Percentiles rank a stretch among this genome's conserved stretches.
These are phyloP conservation scores for Penicillium cinerascens DNA, from an alignment of 495 filamentous ascomycete species.

Conservation along the genomic window DNA sequence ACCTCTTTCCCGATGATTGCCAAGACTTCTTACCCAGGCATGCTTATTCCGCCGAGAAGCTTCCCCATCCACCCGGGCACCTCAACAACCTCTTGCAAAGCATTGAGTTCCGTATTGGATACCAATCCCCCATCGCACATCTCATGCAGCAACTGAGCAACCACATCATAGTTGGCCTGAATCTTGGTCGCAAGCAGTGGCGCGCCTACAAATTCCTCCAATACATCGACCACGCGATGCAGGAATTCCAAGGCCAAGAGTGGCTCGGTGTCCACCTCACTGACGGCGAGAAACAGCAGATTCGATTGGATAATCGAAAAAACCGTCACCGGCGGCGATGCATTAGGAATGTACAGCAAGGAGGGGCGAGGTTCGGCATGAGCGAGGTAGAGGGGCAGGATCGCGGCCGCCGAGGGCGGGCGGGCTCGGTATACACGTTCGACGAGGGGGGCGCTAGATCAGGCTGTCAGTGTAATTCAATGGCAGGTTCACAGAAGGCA, in stretches of 20 bases:
- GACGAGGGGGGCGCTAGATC: slow-evolving; percentile 55
- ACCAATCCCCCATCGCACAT: slow-evolving; percentile 95
- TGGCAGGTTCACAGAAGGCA: slow-evolving; percentile 12
- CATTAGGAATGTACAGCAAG: slow-evolving; percentile 76
- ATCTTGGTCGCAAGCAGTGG: slow-evolving; percentile 82
- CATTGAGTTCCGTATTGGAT: slow-evolving; percentile 89
- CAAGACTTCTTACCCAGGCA: slow-evolving; percentile 58
- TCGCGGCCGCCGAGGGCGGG: slow-evolving; percentile 68
- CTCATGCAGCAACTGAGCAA: slow-evolving; percentile 88
- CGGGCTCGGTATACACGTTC: slow-evolving; percentile 69
- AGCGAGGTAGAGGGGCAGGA: slow-evolving; percentile 84
- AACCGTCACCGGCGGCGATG: slow-evolving; percentile 81
- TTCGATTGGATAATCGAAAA: slow-evolving; percentile 85
- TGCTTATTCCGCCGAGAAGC: slow-evolving; percentile 79
- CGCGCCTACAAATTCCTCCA: slow-evolving; percentile 94
- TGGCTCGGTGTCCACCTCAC: slow-evolving; percentile 80
- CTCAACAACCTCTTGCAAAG: slow-evolving; percentile 85
- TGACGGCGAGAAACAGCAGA: slow-evolving; percentile 80
- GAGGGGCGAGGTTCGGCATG: slow-evolving; percentile 81
- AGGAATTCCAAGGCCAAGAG: slow-evolving; percentile 96
- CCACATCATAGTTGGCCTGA: slow-evolving; percentile 86
- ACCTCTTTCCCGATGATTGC: neutral
- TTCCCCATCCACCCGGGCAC: slow-evolving; percentile 87
- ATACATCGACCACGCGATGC: slow-evolving; percentile 84
- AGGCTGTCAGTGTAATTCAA: slow-evolving; percentile 7